Base-by-base conservation (phyloP, 2,329 filamentous ascomycete species). In the Trichoderma oligosporum region DNA sequence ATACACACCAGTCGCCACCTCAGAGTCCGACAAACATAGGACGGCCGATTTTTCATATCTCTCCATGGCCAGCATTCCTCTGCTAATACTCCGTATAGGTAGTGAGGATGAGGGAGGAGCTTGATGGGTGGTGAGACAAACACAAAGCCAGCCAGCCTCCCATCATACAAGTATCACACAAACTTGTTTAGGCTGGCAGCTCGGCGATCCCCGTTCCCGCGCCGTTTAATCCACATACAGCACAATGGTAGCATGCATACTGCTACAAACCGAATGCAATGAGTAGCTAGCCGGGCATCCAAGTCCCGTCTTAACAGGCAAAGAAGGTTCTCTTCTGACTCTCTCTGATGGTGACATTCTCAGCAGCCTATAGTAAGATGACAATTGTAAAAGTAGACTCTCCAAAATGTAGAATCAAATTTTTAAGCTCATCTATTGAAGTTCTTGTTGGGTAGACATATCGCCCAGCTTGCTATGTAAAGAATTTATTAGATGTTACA, bases 131-230 rank as follows among this genome's bases (percentile, higher is more conserved):
- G 41, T 44, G 41, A 44, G 41, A 31, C 44, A 27, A 38, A 11
- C 31, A 38, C 42, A 48, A 25, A 54, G 20, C 11, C 25, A n/a
- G n/a, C n/a, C n/a, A n/a, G 42, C 44, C 33, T 47, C 42, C 53
- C 35, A 35, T 48, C 42, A n/a, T n/a, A n/a, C n/a, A n/a, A n/a
- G n/a, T n/a, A 47, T 33, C 33, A 22, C 25, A 33, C 49, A 53
- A 42, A 11, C 8, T 16, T n/a, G 16, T 38, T 41, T 49, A 22
- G 18, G 1, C 7, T 18, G 53, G 36, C 51, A 45, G 41, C 51
- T 38, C 51, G 51, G 51, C 51, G 41, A 55, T 27, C 22, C 41
- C 41, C 51, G 41, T 25, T 16, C 7, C 51, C 31, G 51, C 51
- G 24, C 47, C 6, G 42, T 14, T 14, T n/a, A n/a, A 14, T 39